phyloP scores from a whole-genome alignment of 768 basidiomycete species.

The Trametes sanguinea region DNA sequence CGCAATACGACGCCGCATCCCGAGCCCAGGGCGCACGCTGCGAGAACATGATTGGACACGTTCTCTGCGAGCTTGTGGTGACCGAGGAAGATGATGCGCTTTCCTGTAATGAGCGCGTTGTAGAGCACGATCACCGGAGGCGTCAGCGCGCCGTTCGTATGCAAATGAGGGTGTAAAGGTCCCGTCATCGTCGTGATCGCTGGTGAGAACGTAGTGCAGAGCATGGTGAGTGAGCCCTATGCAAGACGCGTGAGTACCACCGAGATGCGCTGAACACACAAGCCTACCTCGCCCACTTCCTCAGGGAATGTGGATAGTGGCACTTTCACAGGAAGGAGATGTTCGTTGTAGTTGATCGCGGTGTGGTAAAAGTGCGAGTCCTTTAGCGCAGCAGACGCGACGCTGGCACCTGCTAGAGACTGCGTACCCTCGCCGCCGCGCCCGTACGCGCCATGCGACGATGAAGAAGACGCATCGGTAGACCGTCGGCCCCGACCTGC shows the following conservation, averaged over 20 bases:
- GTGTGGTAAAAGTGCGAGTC: constrained; percentile 97
- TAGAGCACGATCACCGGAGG: constrained; percentile 95
- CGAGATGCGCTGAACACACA: constrained; percentile 24
- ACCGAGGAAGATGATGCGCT: constrained; percentile 95
- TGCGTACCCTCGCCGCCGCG: constrained; percentile 23
- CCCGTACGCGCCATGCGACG: constrained; percentile 50
- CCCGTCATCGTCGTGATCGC: constrained; percentile 61
- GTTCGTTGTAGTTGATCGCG: constrained; percentile 77
- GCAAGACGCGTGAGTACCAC: too few species aligned
- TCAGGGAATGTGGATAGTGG: constrained; percentile 88
- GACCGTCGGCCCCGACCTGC: constrained; percentile 52
- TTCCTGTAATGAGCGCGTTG: constrained; percentile 93
- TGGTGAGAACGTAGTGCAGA: constrained; percentile 81
- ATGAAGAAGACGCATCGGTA: constrained; percentile 73
- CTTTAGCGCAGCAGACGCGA: constrained; percentile 43
- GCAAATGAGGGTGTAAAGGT: constrained; percentile 87
- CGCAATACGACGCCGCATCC: constrained; percentile 84
- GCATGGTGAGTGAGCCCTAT: constrained; percentile 87
- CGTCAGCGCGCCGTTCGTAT: constrained; percentile 87
- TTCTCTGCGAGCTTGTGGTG: constrained; percentile 87
- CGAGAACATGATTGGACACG: constrained; percentile 89
- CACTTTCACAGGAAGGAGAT: constrained; percentile 86
- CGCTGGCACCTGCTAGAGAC: constrained; percentile 23
- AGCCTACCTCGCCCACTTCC: constrained; percentile 89
- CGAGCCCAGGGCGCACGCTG: constrained; percentile 90